A percentile compares a stretch with the other conserved stretches of the same genome.
phyloP scores from a whole-genome alignment of 169 alveolate genomes.

The Cryptosporidium ubiquitum region DNA sequence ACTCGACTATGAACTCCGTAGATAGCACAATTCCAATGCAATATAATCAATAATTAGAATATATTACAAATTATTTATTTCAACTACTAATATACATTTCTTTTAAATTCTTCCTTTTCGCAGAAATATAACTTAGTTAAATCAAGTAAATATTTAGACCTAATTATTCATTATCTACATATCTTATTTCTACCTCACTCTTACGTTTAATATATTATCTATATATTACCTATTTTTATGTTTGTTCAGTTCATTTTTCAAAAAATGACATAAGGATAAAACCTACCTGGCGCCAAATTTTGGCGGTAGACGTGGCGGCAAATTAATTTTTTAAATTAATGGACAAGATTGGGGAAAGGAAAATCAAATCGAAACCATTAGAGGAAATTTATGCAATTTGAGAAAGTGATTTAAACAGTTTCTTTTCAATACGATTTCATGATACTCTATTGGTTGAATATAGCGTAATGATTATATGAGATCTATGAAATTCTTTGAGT shows the following conservation, averaged over 20 bases:
- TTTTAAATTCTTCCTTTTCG: too few relatives aligned
- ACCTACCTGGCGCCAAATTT: slow-evolving; percentile 9
- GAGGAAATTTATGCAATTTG: not conserved
- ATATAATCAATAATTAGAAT: not conserved
- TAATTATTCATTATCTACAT: too few relatives aligned
- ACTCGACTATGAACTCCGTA: not conserved
- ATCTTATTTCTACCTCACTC: too few relatives aligned
- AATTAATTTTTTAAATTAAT: not conserved
- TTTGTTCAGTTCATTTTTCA: not conserved
- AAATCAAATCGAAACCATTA: not conserved
- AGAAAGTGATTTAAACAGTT: not conserved
- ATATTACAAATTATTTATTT: not conserved
- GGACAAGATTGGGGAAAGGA: not conserved
- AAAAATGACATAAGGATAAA: not conserved
- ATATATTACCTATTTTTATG: not conserved
- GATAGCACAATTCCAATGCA: not conserved
- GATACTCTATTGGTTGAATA: slow-evolving; percentile 1
- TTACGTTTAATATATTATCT: too few relatives aligned
- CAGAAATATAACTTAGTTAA: too few relatives aligned
- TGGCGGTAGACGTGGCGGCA: slow-evolving; percentile 75
- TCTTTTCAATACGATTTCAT: not conserved
- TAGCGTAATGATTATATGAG: not conserved
- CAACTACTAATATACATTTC: too few relatives aligned
- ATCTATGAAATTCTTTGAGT: not conserved
- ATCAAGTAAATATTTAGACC: too few relatives aligned